phyloP scores from a whole-genome alignment of 768 basidiomycete species.

The Agaricus blazei region DNA sequence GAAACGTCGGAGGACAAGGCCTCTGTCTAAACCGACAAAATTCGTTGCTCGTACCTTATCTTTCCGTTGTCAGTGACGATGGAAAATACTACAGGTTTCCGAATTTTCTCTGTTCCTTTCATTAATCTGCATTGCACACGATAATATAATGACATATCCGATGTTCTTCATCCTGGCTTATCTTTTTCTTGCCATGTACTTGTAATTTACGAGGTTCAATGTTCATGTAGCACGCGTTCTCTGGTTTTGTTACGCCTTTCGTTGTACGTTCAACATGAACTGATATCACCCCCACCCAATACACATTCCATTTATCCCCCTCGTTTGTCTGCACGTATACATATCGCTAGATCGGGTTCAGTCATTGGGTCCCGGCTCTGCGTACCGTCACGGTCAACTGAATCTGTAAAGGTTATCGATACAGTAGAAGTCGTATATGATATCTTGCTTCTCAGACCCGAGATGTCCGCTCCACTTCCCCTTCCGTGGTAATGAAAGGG shows the following conservation, averaged over 20 bases:
- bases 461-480: too few species aligned
- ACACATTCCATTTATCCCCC: neutral
- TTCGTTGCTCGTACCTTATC: neutral
- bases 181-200: neutral
- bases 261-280: neutral
- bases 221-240: constrained; percentile 3
- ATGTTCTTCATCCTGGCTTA: neutral
- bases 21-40: constrained; percentile 18
- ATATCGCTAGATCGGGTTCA: too few species aligned
- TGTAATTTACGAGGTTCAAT: constrained; percentile 9
- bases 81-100: neutral
- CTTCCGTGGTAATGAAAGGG: too few species aligned
- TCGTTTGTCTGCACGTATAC: too few species aligned
- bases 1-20: constrained; percentile 3
- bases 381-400: too few species aligned
- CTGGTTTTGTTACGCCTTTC: neutral
- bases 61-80: neutral
- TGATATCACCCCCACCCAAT: neutral
- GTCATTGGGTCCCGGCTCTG: too few species aligned
- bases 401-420: too few species aligned
- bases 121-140: neutral
- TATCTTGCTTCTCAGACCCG: too few species aligned
- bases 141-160: neutral
- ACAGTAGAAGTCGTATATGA: too few species aligned
- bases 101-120: neutral